Evolutionary conservation across 352 stramenopile species (phyloP).

Genomic region (Phytopythium ostracodes): DNA sequence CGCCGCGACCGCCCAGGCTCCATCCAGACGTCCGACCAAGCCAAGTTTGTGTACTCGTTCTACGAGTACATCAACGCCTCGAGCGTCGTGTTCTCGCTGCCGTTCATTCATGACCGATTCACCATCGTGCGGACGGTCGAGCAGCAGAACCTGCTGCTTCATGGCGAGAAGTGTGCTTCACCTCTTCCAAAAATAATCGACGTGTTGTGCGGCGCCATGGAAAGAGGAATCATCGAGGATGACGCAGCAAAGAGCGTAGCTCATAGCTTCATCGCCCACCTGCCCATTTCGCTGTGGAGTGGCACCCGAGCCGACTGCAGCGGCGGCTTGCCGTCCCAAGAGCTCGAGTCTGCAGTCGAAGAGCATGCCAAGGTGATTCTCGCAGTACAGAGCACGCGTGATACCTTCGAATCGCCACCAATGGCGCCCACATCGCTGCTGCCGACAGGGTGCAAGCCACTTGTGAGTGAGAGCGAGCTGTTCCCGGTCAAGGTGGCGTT

Average conservation of each 20-base stretch:
- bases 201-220: slow-evolving; percentile 53
- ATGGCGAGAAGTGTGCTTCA: slow-evolving; percentile 33
- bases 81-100: slow-evolving; percentile 73
- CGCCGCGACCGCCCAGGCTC: slow-evolving; percentile 68
- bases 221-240: slow-evolving; percentile 13
- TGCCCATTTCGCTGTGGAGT: slow-evolving; percentile 15
- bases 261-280: slow-evolving; percentile 19
- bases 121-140: slow-evolving; percentile 55
- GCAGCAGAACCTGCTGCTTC: slow-evolving; percentile 61
- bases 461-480: slow-evolving; percentile 25
- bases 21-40: slow-evolving; percentile 69
- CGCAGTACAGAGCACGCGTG: slow-evolving; percentile 2
- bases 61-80: slow-evolving; percentile 68
- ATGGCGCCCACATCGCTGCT: slow-evolving; percentile 3
- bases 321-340: not conserved
- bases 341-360: slow-evolving; percentile 23
- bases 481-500: slow-evolving; percentile 74
- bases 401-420: slow-evolving; percentile 7
- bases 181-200: slow-evolving; percentile 55
- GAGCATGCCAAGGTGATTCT: slow-evolving; percentile 12
- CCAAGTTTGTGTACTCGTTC: slow-evolving; percentile 72
- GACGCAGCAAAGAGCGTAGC: slow-evolving; percentile 6
- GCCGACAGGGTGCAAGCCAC: not conserved
- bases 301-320: not conserved
- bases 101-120: slow-evolving; percentile 71